Percentiles rank a stretch among this genome's conserved stretches.
These are phyloP conservation scores for Solanum tacnaense DNA, from an alignment of 257 asterid genomes.

Conservation along the genomic window DNA sequence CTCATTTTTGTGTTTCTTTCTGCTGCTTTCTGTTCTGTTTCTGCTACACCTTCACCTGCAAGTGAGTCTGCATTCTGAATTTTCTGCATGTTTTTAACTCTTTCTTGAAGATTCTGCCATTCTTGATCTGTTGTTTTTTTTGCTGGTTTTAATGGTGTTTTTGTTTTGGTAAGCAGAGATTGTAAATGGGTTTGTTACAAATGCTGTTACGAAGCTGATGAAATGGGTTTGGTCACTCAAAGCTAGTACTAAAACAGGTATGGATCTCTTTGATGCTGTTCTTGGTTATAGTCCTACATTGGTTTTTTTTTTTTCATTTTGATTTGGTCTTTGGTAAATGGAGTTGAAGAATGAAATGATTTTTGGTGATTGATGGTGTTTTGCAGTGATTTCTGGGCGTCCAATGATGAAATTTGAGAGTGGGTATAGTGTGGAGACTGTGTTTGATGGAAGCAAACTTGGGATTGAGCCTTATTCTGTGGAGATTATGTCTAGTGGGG, in stretches of 20 bases:
- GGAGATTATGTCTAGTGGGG: slow-evolving; percentile 68
- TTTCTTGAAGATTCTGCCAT: slow-evolving; percentile 9
- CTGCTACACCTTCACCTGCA: slow-evolving; percentile 62
- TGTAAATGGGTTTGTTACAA: slow-evolving; percentile 65
- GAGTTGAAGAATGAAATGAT: neutral
- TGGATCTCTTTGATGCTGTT: slow-evolving; percentile 10
- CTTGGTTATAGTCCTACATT: neutral
- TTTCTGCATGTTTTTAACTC: neutral
- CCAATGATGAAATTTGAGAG: slow-evolving; percentile 92
- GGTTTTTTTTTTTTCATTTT: neutral
- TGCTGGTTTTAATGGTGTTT: neutral
- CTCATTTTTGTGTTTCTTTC: slow-evolving; percentile 45
- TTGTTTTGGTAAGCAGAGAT: slow-evolving; percentile 36
- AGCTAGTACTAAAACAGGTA: slow-evolving; percentile 70
- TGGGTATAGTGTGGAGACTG: slow-evolving; percentile 87
- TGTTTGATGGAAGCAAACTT: slow-evolving; percentile 93
- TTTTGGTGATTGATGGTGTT: neutral
- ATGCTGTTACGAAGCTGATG: slow-evolving; percentile 62
- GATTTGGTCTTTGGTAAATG: neutral
- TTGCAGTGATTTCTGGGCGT: slow-evolving; percentile 62
- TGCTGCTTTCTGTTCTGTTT: slow-evolving; percentile 33
- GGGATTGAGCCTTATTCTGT: slow-evolving; percentile 83
- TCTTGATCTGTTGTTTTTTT: slow-evolving; percentile 23
- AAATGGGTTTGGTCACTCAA: slow-evolving; percentile 69
- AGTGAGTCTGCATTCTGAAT: slow-evolving; percentile 38